phyloP scores from a whole-genome alignment of 2,329 filamentous ascomycete genomes.

The Cucurbitaria berberidis region DNA sequence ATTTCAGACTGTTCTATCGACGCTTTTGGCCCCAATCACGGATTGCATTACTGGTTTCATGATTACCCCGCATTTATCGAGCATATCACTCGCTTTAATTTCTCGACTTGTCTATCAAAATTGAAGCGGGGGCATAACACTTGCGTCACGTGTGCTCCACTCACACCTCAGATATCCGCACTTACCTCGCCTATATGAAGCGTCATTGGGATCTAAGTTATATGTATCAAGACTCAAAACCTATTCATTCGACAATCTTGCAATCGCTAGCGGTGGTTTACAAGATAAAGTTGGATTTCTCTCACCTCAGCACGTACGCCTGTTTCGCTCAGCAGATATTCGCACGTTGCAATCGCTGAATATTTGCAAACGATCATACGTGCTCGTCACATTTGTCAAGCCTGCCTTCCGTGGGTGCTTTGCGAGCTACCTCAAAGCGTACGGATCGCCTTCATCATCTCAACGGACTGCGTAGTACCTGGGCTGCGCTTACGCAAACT shows the following conservation, averaged over 20 bases:
- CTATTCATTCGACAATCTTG: not conserved
- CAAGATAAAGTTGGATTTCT: constrained; percentile 3
- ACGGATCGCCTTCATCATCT: not conserved
- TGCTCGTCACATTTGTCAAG: not conserved
- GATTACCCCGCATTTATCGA: not conserved
- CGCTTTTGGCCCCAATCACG: not conserved
- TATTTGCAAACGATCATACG: not conserved
- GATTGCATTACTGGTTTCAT: not conserved
- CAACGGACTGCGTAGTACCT: not conserved
- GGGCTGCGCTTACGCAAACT: not conserved
- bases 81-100: no score
- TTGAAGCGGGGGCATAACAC: not conserved
- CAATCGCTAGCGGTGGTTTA: not conserved
- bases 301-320: constrained; percentile 10
- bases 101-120: not conserved
- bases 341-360: not conserved
- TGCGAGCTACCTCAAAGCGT: not conserved
- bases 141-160: constrained; percentile 1
- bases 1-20: not conserved
- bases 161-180: not conserved
- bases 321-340: not conserved
- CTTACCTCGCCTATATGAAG: constrained; percentile 2
- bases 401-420: not conserved
- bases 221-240: not conserved
- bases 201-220: not conserved